Base-by-base conservation (phyloP, 2,329 filamentous ascomycete species). In the Calcarisporium arbuscula region DNA sequence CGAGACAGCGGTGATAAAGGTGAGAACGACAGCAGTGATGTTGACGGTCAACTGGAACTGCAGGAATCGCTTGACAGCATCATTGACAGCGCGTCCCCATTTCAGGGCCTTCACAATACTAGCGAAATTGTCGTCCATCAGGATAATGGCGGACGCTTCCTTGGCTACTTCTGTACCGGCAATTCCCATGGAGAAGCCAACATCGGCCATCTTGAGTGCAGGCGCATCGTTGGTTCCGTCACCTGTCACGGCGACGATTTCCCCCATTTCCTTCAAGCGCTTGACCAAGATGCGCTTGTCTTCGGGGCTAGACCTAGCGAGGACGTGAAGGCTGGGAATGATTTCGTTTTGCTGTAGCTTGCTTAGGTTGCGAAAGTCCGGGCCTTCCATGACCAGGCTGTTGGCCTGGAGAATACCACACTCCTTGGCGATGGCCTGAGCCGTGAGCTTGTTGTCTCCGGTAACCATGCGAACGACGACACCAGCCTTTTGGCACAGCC, bases 61-160 rank as follows among this genome's bases (percentile, higher is more conserved):
- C 33, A 86, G 65, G 58, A 86, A 86, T 42, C 81, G 80, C 65
- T 85, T 85, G 49, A 85, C 82, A 2, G 82, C 79, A 51, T 86
- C 82, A 50, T 85, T 85, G 48, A 86, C 82, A 21, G 82, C 79
- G 18, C 82, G 74, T 32, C 85, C 85, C 85, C 85, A 90, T 47
- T 83, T 81, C 47, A 89, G 68, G 11, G 85, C 85, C 60, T 86
- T 87, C 44, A 90, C 81, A 41, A 89, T 90, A n/a, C 83, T 88
- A 19, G 79, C 73, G 59, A 90, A 90, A 62, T 89, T 89, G 60
- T 90, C 85, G 53, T 89, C 85, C 84, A 89, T 88, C 11, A 90
- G 68, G 48, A 90, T 87, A 41, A 90, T 90, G 23, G 83, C 82
- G 7, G 85, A 89, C 2, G 85, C 85, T 58, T 90, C 84, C 60